Conservation (phyloP, 2,329 filamentous ascomycete species). For the Lasiodiplodia citricola region DNA sequence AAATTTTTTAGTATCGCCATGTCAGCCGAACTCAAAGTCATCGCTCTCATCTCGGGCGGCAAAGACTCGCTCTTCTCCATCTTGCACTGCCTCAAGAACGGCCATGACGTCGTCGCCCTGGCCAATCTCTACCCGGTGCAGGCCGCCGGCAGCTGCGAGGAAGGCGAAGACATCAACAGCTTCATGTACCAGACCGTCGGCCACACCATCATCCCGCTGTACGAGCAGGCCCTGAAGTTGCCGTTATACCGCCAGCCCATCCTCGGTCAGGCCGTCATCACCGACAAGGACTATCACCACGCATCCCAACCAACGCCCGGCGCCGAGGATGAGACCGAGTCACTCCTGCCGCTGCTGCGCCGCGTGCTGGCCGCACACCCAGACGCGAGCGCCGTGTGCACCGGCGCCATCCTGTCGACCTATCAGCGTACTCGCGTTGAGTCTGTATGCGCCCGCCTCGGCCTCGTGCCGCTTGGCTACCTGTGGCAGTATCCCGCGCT, state of each 20-base stretch:
- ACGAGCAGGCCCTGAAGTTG: conserved; percentile 76
- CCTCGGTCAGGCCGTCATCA: conserved; percentile 71
- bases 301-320: not conserved
- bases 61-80: conserved; percentile 97
- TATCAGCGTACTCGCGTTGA: conserved; percentile 98
- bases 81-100: conserved; percentile 85
- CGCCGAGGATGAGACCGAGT: conserved; percentile 83
- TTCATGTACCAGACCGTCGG: conserved; percentile 99
- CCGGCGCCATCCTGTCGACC: conserved; percentile 90
- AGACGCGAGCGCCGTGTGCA: conserved; percentile 82
- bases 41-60: conserved; percentile 91
- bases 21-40: conserved; percentile 61
- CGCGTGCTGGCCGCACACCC: conserved; percentile 73
- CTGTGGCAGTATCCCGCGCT: conserved; percentile 90
- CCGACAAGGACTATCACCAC: conserved; percentile 69
- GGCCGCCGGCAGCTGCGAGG: conserved; percentile 34
- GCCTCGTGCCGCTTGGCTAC: conserved; percentile 80
- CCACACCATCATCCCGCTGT: conserved; percentile 83
- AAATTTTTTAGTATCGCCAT: conserved; percentile 40
- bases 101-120: conserved; percentile 83
- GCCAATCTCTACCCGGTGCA: conserved; percentile 80
- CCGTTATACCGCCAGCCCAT: conserved; percentile 86
- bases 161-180: conserved; percentile 79
- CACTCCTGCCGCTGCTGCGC: conserved; percentile 75
- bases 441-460: conserved; percentile 84